A percentile compares a stretch with the other conserved stretches of the same genome.
phyloP scores from a whole-genome alignment of 768 basidiomycete species.

The Pleurotus djamor region DNA sequence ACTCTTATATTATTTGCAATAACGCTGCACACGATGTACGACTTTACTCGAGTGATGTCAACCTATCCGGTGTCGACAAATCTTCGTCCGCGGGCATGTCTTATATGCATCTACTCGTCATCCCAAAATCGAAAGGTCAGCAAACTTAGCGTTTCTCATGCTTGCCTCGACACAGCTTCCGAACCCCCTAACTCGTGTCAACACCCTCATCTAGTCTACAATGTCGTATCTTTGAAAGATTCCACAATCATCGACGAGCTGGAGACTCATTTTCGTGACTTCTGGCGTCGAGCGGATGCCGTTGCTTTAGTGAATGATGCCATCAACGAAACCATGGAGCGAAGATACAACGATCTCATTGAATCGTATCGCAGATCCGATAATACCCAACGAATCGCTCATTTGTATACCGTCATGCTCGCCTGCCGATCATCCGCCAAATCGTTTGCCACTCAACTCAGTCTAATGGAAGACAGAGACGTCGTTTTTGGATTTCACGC shows the following conservation, averaged over 20 bases:
- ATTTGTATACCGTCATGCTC: not conserved
- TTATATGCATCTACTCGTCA: constrained; percentile 1
- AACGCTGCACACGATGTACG: not conserved
- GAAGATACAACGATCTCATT: not conserved
- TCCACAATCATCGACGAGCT: not conserved
- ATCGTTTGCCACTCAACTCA: not conserved
- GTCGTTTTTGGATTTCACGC: not conserved
- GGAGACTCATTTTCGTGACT: not conserved
- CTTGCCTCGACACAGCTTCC: too few species aligned
- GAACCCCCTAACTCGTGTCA: not conserved
- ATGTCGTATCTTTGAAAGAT: not conserved
- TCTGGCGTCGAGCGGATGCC: not conserved
- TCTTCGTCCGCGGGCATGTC: not conserved
- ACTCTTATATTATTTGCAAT: constrained; percentile 3
- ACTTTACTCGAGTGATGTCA: not conserved
- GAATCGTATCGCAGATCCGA: not conserved
- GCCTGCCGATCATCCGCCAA: not conserved
- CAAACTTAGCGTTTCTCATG: not conserved
- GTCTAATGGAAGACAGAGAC: not conserved
- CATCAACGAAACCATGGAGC: not conserved
- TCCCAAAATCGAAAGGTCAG: not conserved
- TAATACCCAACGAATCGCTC: not conserved
- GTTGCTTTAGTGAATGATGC: not conserved
- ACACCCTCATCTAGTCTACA: constrained; percentile 2
- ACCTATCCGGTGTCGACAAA: not conserved